Percentiles rank a stretch among this genome's conserved stretches.
phyloP scores from a whole-genome alignment of 208 protist genomes.

The Borovskyia barvae region DNA sequence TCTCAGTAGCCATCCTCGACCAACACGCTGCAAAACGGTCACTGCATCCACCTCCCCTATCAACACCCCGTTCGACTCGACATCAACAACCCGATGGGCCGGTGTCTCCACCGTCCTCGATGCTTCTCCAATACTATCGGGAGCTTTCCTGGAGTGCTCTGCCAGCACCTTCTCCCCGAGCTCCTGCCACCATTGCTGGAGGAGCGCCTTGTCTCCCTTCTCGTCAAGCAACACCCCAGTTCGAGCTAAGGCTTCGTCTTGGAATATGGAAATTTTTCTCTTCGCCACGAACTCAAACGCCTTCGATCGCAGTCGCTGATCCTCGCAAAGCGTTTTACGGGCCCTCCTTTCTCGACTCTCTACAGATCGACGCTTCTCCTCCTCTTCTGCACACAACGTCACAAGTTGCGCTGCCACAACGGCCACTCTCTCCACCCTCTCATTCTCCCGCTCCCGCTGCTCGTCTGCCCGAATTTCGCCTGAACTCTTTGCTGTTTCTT shows the following conservation, averaged over 20 bases:
- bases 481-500: too few species aligned
- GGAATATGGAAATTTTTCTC: neutral
- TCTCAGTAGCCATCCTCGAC: constrained; percentile 15
- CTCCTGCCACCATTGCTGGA: too few species aligned
- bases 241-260: neutral
- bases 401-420: neutral
- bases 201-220: neutral
- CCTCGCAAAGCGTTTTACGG: neutral
- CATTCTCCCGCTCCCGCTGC: neutral
- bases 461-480: too few species aligned
- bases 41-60: too few species aligned
- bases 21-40: constrained; percentile 18
- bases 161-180: too few species aligned
- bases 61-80: neutral
- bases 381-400: neutral
- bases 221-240: constrained; percentile 1
- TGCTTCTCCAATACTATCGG: too few species aligned
- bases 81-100: neutral
- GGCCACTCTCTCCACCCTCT: neutral
- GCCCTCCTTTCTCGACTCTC: neutral
- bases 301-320: neutral
- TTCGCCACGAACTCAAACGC: neutral
- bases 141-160: too few species aligned
- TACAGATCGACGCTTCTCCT: neutral
- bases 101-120: neutral